phyloP scores from a whole-genome alignment of 768 basidiomycete genomes.

The Naematelia aurantialba region DNA sequence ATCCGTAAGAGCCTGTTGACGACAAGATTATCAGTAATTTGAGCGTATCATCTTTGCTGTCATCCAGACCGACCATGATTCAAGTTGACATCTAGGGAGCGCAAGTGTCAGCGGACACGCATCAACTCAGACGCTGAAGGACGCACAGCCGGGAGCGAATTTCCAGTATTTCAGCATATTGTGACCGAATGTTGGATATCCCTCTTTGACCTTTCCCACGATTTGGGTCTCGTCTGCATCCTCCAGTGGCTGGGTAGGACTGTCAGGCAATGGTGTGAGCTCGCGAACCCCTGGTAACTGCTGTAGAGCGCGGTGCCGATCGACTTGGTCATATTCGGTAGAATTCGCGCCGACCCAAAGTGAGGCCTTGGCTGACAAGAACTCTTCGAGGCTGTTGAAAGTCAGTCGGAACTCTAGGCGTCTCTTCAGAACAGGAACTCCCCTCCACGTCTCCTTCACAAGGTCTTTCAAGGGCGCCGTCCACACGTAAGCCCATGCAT shows the following conservation, averaged over 20 bases:
- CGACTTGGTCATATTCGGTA: constrained; percentile 55
- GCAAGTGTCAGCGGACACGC: constrained; percentile 1
- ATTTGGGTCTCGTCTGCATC: constrained; percentile 19
- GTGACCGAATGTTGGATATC: constrained; percentile 46
- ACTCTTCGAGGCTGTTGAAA: constrained; percentile 61
- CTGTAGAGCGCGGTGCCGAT: constrained; percentile 49
- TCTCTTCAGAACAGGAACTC: constrained; percentile 5
- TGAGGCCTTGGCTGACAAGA: constrained; percentile 69
- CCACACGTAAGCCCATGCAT: constrained; percentile 69
- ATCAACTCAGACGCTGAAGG: neutral
- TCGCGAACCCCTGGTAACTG: constrained; percentile 1
- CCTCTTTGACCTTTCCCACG: constrained; percentile 22
- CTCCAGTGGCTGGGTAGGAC: neutral
- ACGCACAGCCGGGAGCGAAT: constrained; percentile 25
- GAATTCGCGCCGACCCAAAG: constrained; percentile 64
- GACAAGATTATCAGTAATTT: neutral
- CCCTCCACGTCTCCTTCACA: constrained; percentile 64
- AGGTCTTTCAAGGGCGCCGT: constrained; percentile 53
- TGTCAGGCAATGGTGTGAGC: neutral
- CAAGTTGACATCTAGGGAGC: constrained; percentile 46
- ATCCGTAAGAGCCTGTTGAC: constrained; percentile 48
- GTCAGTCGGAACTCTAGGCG: neutral
- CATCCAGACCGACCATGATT: constrained; percentile 46
- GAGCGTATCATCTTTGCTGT: neutral
- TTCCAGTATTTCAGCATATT: constrained; percentile 48